Conservation (phyloP, 768 basidiomycete species). For the Hericium rajendrae region DNA sequence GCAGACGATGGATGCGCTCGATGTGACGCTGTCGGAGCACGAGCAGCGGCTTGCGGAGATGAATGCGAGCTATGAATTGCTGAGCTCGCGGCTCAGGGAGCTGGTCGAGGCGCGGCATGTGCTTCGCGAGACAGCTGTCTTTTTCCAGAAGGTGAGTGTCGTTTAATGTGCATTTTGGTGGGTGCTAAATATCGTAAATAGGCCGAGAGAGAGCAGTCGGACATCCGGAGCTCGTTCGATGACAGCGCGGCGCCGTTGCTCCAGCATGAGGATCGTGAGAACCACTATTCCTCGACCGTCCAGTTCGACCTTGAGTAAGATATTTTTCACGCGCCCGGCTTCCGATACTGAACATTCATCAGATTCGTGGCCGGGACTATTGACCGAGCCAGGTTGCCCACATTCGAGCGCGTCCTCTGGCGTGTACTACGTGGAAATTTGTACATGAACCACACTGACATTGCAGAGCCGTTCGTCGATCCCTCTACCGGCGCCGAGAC, state of each 20-base stretch:
- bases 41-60: conserved; percentile 79
- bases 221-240: conserved; percentile 84
- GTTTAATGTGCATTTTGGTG: neutral
- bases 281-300: conserved; percentile 38
- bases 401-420: conserved; percentile 97
- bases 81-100: conserved; percentile 80
- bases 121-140: conserved; percentile 88
- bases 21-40: conserved; percentile 77
- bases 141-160: conserved; percentile 72
- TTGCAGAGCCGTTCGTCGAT: conserved; percentile 86
- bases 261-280: conserved; percentile 82
- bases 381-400: conserved; percentile 82
- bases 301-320: conserved; percentile 86
- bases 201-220: conserved; percentile 71
- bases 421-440: conserved; percentile 94
- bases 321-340: neutral
- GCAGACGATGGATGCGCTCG: conserved; percentile 89
- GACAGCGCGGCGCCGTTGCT: conserved; percentile 86
- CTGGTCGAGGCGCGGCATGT: conserved; percentile 92
- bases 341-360: neutral
- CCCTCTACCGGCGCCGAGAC: conserved; percentile 74
- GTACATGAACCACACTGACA: conserved; percentile 98
- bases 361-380: conserved; percentile 97
- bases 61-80: conserved; percentile 86
- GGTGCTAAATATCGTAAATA: conserved; percentile 21